A percentile compares a stretch with the other conserved stretches of the same genome.
Conservation (phyloP, 352 stramenopile species). For the Halophytophthora batemanensis region DNA sequence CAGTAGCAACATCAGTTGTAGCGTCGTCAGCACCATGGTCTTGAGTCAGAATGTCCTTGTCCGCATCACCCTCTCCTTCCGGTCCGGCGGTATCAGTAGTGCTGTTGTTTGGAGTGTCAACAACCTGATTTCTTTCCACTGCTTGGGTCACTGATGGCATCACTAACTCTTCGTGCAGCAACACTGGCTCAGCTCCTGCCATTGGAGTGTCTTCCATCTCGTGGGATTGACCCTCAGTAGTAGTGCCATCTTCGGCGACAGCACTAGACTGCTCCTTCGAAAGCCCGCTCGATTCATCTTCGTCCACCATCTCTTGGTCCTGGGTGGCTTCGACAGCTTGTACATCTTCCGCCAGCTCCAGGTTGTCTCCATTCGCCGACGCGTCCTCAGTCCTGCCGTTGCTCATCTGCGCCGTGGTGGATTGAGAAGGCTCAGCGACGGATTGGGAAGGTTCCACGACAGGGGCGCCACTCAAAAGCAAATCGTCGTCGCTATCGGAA, state of each 20-base stretch:
- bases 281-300: slow-evolving; percentile 5
- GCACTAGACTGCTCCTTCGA: slow-evolving; percentile 4
- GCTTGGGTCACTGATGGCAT: slow-evolving; percentile 7
- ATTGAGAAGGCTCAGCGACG: not conserved
- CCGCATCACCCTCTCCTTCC: not conserved
- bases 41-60: no score
- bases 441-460: no score
- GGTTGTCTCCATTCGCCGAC: slow-evolving; percentile 2
- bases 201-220: slow-evolving; percentile 21
- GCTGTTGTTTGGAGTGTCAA: no score
- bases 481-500: slow-evolving; percentile 42
- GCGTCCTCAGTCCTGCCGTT: not conserved
- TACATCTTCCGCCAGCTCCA: not conserved
- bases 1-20: no score
- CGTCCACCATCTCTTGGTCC: not conserved
- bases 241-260: slow-evolving; percentile 6
- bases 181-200: slow-evolving; percentile 12
- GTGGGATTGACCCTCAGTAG: slow-evolving; percentile 5
- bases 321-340: not conserved
- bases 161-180: slow-evolving; percentile 2
- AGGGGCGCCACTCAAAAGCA: slow-evolving; percentile 23
- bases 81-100: no score
- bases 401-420: not conserved
- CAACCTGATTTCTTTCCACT: not conserved
- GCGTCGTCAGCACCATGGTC: no score